A percentile compares a stretch with the other conserved stretches of the same genome.
These are phyloP conservation scores for Drechslerella coelobrocha DNA, from an alignment of 2,329 filamentous ascomycete species.

Conservation along the genomic window DNA sequence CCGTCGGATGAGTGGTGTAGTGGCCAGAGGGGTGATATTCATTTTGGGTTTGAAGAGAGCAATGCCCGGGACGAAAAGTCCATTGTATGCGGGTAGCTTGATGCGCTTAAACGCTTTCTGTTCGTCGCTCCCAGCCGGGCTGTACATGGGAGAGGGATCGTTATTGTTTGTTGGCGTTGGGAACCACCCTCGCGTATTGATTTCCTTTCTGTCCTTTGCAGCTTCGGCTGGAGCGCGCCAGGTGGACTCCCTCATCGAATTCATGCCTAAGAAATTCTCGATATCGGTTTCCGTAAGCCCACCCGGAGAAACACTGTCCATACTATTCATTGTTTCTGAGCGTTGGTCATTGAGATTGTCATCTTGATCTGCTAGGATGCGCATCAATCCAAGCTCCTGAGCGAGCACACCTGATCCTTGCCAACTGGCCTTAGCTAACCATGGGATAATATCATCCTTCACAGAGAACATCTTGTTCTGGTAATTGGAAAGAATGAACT, in stretches of 20 bases:
- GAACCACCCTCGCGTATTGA: conserved; percentile 49
- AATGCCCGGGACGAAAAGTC: conserved; percentile 34
- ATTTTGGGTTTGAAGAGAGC: conserved; percentile 44
- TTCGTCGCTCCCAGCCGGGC: conserved; percentile 22
- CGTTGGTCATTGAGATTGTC: conserved; percentile 15
- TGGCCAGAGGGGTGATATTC: conserved; percentile 54
- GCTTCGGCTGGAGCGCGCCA: conserved; percentile 7
- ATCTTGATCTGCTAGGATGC: conserved; percentile 66
- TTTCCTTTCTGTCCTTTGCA: conserved; percentile 28
- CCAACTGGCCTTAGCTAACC: conserved; percentile 96
- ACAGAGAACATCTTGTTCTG: conserved; percentile 87
- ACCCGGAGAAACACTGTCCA: conserved; percentile 52
- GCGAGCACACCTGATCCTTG: conserved; percentile 72
- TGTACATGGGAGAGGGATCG: conserved; percentile 17
- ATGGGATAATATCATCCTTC: conserved; percentile 88
- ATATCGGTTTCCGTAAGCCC: conserved; percentile 54
- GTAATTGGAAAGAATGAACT: conserved; percentile 70
- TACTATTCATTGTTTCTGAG: conserved; percentile 42
- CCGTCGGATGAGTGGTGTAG: conserved; percentile 75
- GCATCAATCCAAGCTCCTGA: conserved; percentile 75
- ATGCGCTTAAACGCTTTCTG: conserved; percentile 37
- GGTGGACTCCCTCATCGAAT: conserved; percentile 28
- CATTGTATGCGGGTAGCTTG: conserved; percentile 33
- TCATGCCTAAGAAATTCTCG: conserved; percentile 52
- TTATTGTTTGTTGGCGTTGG: conserved; percentile 28